Percentiles rank a stretch among this genome's conserved stretches.
Evolutionary conservation across 257 asterid species (phyloP).

Genomic region (Solanum corneliomulleri): DNA sequence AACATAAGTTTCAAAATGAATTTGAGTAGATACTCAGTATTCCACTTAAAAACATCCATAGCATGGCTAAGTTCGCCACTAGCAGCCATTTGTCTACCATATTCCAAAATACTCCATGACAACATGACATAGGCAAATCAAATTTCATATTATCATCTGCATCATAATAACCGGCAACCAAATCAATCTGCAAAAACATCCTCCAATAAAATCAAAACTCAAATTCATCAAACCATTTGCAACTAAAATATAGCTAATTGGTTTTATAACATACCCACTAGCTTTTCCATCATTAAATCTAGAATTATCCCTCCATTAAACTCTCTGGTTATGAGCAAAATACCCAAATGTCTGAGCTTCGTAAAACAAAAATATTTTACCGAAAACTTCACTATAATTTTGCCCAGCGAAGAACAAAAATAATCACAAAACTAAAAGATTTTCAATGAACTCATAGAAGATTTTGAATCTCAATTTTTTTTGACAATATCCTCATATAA

Average conservation of each 20-base stretch:
- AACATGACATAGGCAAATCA: conserved; percentile 96
- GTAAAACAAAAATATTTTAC: conserved; percentile 71
- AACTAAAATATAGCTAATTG: not conserved
- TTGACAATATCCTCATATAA: no score
- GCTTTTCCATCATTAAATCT: conserved; percentile 74
- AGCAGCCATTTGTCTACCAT: conserved; percentile 62
- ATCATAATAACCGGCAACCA: conserved; percentile 93
- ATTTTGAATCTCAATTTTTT: no score
- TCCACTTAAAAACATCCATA: conserved; percentile 86
- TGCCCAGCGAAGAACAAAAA: conserved; percentile 50
- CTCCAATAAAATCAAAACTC: not conserved
- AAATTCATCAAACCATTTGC: not conserved
- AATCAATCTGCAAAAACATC: conserved; percentile 53
- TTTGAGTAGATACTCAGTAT: conserved; percentile 86
- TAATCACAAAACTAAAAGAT: not conserved
- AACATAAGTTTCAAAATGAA: conserved; percentile 73
- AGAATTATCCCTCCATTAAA: conserved; percentile 84
- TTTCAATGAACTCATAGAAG: no score
- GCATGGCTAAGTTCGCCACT: conserved; percentile 76
- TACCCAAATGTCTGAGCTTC: conserved; percentile 98
- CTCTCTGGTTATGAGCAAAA: conserved; percentile 61
- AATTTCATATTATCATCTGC: conserved; percentile 96
- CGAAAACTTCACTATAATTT: conserved; percentile 71
- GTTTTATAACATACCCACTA: conserved; percentile 35
- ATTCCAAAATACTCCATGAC: conserved; percentile 89